phyloP scores from a whole-genome alignment of 2,329 filamentous ascomycete genomes.

The Cladophialophora carrionii region DNA sequence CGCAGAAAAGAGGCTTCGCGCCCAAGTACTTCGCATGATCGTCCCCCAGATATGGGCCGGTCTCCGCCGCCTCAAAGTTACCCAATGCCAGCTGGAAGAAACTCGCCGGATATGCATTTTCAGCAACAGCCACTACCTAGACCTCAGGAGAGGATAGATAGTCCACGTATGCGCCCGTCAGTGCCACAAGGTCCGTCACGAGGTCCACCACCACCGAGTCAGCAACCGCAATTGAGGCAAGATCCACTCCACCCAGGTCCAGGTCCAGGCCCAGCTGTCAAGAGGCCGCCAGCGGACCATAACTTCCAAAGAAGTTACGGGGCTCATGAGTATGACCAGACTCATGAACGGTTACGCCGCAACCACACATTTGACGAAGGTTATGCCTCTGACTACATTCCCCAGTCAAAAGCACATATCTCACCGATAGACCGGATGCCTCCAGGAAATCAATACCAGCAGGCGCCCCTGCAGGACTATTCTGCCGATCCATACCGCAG shows the following conservation, averaged over 20 bases:
- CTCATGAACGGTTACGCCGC: slow-evolving; percentile 13
- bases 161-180: slow-evolving; percentile 20
- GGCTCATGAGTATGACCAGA: slow-evolving; percentile 1
- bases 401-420: slow-evolving; percentile 25
- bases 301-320: slow-evolving; percentile 11
- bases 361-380: slow-evolving; percentile 21
- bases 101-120: slow-evolving; percentile 17
- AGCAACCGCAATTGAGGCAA: slow-evolving; percentile 3
- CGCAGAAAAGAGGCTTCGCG: slow-evolving; percentile 24
- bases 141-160: slow-evolving; percentile 13
- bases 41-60: slow-evolving; percentile 11
- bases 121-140: slow-evolving; percentile 15
- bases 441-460: slow-evolving; percentile 37
- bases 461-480: slow-evolving; percentile 13
- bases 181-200: slow-evolving; percentile 16
- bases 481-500: slow-evolving; percentile 12
- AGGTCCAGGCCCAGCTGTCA: not conserved
- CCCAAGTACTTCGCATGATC: slow-evolving; percentile 30
- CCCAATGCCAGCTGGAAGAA: slow-evolving; percentile 9
- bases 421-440: slow-evolving; percentile 51
- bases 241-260: slow-evolving; percentile 16
- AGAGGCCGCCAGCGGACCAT: slow-evolving; percentile 14
- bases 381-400: slow-evolving; percentile 28
- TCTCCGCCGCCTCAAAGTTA: slow-evolving; percentile 17
- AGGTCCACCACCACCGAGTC: slow-evolving; percentile 12